Evolutionary conservation across 2,329 filamentous ascomycete genomes (phyloP).

Genomic region (Sporothrix phasma): DNA sequence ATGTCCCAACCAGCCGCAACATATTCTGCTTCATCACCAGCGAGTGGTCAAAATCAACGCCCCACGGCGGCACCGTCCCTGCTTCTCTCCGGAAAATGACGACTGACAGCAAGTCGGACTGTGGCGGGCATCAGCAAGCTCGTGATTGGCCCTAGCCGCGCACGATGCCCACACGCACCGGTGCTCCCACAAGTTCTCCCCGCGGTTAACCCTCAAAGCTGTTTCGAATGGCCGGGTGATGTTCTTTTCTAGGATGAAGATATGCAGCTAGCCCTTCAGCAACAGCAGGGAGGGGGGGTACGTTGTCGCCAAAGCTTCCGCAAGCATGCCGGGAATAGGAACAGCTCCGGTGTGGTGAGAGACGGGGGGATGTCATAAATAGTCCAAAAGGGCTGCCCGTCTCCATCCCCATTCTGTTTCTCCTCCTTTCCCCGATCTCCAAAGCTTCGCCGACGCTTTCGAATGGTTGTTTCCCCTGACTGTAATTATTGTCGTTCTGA

Average conservation of each 20-base stretch:
- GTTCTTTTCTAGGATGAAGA: not conserved
- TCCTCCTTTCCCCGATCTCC: not conserved
- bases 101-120: not conserved
- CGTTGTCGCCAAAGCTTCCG: not conserved
- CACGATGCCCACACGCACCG: not conserved
- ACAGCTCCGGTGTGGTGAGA: not conserved
- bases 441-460: not conserved
- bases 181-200: not conserved
- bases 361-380: not conserved
- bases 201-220: not conserved
- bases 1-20: not conserved
- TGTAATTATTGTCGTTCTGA: not conserved
- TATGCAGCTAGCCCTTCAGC: not conserved
- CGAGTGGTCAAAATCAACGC: not conserved
- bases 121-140: not conserved
- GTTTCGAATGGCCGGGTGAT: slow-evolving; percentile 1
- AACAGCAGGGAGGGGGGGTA: too few species aligned
- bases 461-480: not conserved
- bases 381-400: not conserved
- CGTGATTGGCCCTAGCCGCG: not conserved
- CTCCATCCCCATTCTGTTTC: not conserved
- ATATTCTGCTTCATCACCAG: not conserved
- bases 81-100: not conserved
- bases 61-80: not conserved
- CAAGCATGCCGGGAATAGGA: not conserved